phyloP scores from a whole-genome alignment of 75 land plant species.

The Cunninghamia lanceolata region DNA sequence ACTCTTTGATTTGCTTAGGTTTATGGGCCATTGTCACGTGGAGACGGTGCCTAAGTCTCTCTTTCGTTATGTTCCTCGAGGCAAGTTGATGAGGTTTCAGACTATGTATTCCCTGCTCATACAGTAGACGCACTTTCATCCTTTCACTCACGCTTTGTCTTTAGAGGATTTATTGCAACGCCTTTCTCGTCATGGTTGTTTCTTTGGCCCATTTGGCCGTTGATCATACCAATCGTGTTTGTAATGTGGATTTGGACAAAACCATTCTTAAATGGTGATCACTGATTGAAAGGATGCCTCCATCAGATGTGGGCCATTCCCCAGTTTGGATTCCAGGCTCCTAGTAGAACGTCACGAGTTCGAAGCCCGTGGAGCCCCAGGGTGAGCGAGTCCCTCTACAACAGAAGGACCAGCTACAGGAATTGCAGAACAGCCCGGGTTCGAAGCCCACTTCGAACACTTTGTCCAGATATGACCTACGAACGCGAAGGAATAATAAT shows the following conservation, averaged over 20 bases:
- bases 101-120: slow-evolving; percentile 83
- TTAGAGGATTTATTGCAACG: slow-evolving; percentile 38
- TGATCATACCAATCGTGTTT: slow-evolving; percentile 22
- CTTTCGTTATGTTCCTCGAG: slow-evolving; percentile 33
- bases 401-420: no score
- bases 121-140: slow-evolving; percentile 59
- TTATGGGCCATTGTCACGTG: slow-evolving; percentile 35
- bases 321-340: slow-evolving; percentile 59
- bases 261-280: slow-evolving; percentile 50
- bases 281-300: slow-evolving; percentile 30
- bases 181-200: slow-evolving; percentile 36
- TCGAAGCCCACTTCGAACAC: background rate
- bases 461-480: background rate
- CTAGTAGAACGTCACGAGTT: background rate
- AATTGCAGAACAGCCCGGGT: background rate
- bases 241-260: slow-evolving; percentile 62
- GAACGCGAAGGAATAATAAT: background rate
- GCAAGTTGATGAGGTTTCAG: no score
- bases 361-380: background rate
- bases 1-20: no score
- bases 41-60: slow-evolving; percentile 28
- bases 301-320: slow-evolving; percentile 81
- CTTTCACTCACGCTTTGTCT: slow-evolving; percentile 49
- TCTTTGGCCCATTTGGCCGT: slow-evolving; percentile 40
- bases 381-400: background rate